Base-by-base conservation (phyloP, 1,139 yeast genomes). In the Candida sp. region DNA sequence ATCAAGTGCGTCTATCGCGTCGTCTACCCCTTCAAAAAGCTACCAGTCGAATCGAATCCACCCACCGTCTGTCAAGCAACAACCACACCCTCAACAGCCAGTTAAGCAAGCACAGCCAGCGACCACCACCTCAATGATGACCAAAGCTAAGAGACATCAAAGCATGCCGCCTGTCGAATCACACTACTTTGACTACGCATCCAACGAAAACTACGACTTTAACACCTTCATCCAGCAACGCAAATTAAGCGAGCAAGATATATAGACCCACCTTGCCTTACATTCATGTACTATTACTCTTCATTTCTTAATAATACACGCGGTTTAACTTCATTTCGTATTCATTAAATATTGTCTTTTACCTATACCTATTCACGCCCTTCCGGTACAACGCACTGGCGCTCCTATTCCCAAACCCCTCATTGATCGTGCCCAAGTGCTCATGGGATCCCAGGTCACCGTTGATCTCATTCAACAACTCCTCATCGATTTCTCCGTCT, bases 161-260 rank as follows among this genome's bases (percentile, higher is more conserved):
- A 53, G 54, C 12, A 46, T 51, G 50, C 55, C 55, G 26, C 41
- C 43, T 2, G 5, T 49, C 7, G 58, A 55, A 23, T 63, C 49
- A 45, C 50, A 53, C 44, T 62, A 49, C 50, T 74, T 73, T 52
- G 79, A 75, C 52, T 75, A 75, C 52, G 53, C 68, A 3, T 51
- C 61, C 2, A 57, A 60, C 42, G 69, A 62, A 32, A 63, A 59
- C 39, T 73, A 74, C 54, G 77, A 75, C 57, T 75, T 75, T 51
- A 63, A 69, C 44, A 66, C 77, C 8, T 75, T 70, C 52, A 73
- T 75, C 69, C 66, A 67, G 46, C 73, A 68, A 52, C 59, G 63
- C 46, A 55, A 49, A 40, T 32, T 49, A 42, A 49, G 42, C 34
- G 40, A 40, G 33, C 42, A 35, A 12, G 41, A 34, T 33, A 43